A percentile compares a stretch with the other conserved stretches of the same genome.
Evolutionary conservation across 371 early-diverging fungal genomes (phyloP).

Genomic region (Rozella allomycis): DNA sequence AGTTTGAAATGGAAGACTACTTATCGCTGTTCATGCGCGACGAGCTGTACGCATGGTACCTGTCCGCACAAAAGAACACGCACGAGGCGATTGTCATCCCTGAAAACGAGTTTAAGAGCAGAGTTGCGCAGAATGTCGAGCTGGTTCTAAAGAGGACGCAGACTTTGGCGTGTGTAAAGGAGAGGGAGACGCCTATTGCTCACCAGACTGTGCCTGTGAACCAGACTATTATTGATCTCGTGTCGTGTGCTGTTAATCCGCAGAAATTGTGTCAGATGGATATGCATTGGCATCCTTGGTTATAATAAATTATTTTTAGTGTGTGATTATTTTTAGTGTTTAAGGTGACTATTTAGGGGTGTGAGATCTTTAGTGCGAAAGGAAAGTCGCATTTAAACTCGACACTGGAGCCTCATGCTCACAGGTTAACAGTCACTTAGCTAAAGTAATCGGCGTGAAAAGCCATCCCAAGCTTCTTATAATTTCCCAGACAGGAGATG

Average conservation of each 20-base stretch:
- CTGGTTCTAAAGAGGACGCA: conserved; percentile 45
- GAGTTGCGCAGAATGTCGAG: conserved; percentile 42
- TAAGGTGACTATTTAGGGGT: neutral
- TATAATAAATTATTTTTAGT: conserved; percentile 3
- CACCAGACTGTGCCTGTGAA: conserved; percentile 26
- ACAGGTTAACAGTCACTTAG: too few species aligned
- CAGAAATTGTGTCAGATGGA: conserved; percentile 82
- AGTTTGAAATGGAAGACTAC: conserved; percentile 60
- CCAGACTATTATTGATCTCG: conserved; percentile 60
- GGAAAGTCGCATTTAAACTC: neutral
- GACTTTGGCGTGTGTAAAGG: conserved; percentile 44
- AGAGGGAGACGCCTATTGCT: conserved; percentile 37
- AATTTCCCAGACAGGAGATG: too few species aligned
- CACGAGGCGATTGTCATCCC: conserved; percentile 24
- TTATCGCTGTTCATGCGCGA: conserved; percentile 67
- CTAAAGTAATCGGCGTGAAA: too few species aligned
- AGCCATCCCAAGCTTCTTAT: too few species aligned
- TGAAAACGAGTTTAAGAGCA: conserved; percentile 36
- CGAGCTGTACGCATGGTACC: conserved; percentile 61
- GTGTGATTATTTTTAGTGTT: neutral
- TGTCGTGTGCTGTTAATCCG: conserved; percentile 72
- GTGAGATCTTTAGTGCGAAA: neutral
- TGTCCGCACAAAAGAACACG: conserved; percentile 30
- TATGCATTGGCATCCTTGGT: conserved; percentile 13
- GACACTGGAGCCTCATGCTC: too few species aligned